phyloP scores from a whole-genome alignment of 2,329 filamentous ascomycete species.

The Microcyclosporella mali region DNA sequence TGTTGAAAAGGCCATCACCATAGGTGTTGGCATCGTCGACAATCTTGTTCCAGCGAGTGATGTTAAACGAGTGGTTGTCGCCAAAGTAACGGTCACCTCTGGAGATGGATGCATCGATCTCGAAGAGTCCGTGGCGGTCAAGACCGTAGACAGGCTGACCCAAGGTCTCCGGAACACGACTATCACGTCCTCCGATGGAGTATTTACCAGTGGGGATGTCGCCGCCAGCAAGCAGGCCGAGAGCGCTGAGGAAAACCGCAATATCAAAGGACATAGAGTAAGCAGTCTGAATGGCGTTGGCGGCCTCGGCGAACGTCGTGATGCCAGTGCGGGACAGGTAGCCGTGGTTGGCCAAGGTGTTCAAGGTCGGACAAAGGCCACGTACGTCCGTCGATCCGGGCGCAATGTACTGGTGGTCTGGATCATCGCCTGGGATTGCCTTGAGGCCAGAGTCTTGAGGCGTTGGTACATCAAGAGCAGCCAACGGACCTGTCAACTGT shows the following conservation, averaged over 20 bases:
- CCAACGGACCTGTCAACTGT: slow-evolving; percentile 19
- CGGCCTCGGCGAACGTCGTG: slow-evolving; percentile 21
- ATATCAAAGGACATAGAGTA: slow-evolving; percentile 22
- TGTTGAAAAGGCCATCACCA: slow-evolving; percentile 18
- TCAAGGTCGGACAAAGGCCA: slow-evolving; percentile 23
- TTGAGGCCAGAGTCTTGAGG: slow-evolving; percentile 18
- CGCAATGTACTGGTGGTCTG: slow-evolving; percentile 20
- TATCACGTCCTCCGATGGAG: slow-evolving; percentile 20
- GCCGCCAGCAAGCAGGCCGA: slow-evolving; percentile 24
- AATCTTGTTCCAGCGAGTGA: slow-evolving; percentile 18
- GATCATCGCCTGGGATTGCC: slow-evolving; percentile 22
- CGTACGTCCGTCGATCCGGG: slow-evolving; percentile 21
- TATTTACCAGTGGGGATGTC: slow-evolving; percentile 24
- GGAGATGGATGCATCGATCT: slow-evolving; percentile 24
- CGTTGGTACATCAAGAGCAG: slow-evolving; percentile 19
- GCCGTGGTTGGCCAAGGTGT: slow-evolving; percentile 25
- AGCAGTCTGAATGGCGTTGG: slow-evolving; percentile 22
- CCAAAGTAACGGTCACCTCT: slow-evolving; percentile 24
- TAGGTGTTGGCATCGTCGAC: slow-evolving; percentile 16
- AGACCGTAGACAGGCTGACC: slow-evolving; percentile 21
- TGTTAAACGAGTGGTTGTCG: slow-evolving; percentile 23
- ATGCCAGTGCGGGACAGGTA: slow-evolving; percentile 23
- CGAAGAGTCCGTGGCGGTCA: slow-evolving; percentile 23
- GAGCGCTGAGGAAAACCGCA: slow-evolving; percentile 20
- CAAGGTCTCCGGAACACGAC: slow-evolving; percentile 21